Evolutionary conservation across 371 early-diverging fungal species (phyloP).

Genomic region (Mortierella sp.): DNA sequence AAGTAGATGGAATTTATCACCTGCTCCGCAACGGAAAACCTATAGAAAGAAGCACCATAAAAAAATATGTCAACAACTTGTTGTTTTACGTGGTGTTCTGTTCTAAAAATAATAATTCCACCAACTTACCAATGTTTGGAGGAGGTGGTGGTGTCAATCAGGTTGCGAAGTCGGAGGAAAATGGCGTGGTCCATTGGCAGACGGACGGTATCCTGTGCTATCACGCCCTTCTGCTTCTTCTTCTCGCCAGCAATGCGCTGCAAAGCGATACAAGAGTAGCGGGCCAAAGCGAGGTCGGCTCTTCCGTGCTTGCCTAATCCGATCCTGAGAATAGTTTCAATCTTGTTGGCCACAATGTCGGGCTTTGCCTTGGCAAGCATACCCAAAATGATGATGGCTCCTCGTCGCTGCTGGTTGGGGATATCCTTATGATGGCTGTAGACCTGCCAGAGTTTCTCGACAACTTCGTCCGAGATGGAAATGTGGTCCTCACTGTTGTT

Average conservation of each 20-base stretch:
- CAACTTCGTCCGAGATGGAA: constrained; percentile 72
- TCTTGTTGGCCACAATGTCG: constrained; percentile 83
- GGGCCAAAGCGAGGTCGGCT: constrained; percentile 85
- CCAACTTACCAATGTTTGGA: constrained; percentile 75
- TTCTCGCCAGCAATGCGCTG: constrained; percentile 76
- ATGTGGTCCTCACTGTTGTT: constrained; percentile 13
- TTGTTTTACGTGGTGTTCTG: background rate
- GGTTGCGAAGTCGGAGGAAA: constrained; percentile 71
- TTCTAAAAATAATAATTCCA: background rate
- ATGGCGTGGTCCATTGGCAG: constrained; percentile 82
- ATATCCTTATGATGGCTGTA: constrained; percentile 84
- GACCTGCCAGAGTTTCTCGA: constrained; percentile 89
- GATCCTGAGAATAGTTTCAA: constrained; percentile 84
- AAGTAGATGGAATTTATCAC: constrained; percentile 92
- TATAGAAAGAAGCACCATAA: constrained; percentile 21
- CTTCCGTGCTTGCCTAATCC: constrained; percentile 90
- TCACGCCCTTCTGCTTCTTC: constrained; percentile 56
- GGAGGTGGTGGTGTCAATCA: constrained; percentile 72
- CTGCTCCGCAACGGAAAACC: constrained; percentile 94
- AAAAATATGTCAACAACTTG: background rate
- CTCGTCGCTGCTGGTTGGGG: constrained; percentile 83
- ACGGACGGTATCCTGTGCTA: constrained; percentile 72
- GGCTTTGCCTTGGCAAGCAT: constrained; percentile 92
- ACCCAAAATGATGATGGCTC: constrained; percentile 91
- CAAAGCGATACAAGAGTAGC: constrained; percentile 92